These are phyloP conservation scores for Danielia reshetovae DNA, from an alignment of 805 yeast species.

Conservation along the genomic window DNA sequence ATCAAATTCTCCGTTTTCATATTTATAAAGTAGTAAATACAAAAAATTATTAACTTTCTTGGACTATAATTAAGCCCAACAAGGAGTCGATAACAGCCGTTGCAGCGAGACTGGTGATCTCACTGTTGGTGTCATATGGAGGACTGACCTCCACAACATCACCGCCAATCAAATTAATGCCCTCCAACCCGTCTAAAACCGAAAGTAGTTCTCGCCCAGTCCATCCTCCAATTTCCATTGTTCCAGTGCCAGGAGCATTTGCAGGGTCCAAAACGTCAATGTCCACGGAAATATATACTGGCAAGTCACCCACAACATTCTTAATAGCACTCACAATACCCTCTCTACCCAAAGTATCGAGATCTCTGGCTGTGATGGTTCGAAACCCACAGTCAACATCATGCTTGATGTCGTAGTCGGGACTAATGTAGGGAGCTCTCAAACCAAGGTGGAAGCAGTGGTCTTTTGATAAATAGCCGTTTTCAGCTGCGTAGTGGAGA, in stretches of 20 bases:
- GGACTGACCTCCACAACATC: slow-evolving; percentile 76
- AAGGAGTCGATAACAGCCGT: slow-evolving; percentile 57
- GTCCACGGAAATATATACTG: slow-evolving; percentile 46
- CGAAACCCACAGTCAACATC: slow-evolving; percentile 51
- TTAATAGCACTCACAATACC: slow-evolving; percentile 37
- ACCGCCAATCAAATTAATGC: slow-evolving; percentile 63
- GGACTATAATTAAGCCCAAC: slow-evolving; percentile 42
- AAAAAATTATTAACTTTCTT: slow-evolving; percentile 4
- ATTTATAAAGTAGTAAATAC: too few relatives aligned
- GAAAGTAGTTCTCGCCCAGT: slow-evolving; percentile 56
- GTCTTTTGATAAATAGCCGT: slow-evolving; percentile 51
- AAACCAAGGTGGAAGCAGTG: slow-evolving; percentile 59
- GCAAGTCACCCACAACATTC: slow-evolving; percentile 31
- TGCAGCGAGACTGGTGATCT: slow-evolving; percentile 60
- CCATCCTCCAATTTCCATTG: slow-evolving; percentile 75
- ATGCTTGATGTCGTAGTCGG: slow-evolving; percentile 33
- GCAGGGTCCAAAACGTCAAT: slow-evolving; percentile 72
- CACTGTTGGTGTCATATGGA: slow-evolving; percentile 58
- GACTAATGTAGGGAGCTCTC: slow-evolving; percentile 56
- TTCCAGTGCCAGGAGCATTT: slow-evolving; percentile 75
- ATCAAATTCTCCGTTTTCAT: too few relatives aligned
- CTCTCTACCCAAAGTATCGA: slow-evolving; percentile 37
- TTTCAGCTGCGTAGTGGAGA: slow-evolving; percentile 65
- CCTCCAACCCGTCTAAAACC: slow-evolving; percentile 56
- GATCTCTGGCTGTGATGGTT: slow-evolving; percentile 43